Percentiles rank a stretch among this genome's conserved stretches.
Evolutionary conservation across 306 rosid species (phyloP).

Genomic region (Ormosia semicastrata): DNA sequence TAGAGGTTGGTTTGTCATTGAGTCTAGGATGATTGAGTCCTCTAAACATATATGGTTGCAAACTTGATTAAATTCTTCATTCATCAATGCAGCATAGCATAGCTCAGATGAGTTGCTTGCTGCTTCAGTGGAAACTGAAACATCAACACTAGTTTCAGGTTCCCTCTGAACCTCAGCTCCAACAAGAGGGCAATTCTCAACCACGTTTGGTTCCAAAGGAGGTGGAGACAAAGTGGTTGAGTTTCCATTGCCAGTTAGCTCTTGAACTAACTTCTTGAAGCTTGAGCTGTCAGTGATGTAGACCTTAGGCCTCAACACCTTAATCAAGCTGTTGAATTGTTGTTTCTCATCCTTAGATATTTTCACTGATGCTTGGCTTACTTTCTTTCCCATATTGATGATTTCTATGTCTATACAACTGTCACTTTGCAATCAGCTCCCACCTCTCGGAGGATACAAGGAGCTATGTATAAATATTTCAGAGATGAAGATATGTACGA

Average conservation of each 20-base stretch:
- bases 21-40: conserved; percentile 19
- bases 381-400: conserved; percentile 46
- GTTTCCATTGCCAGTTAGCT: conserved; percentile 46
- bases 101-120: conserved; percentile 29
- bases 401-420: conserved; percentile 41
- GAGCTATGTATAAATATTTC: conserved; percentile 39
- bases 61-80: conserved; percentile 37
- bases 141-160: not conserved
- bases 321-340: conserved; percentile 42
- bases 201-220: conserved; percentile 15
- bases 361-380: conserved; percentile 35
- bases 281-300: conserved; percentile 47
- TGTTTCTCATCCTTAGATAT: conserved; percentile 36
- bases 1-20: not conserved
- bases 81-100: conserved; percentile 18
- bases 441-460: conserved; percentile 51
- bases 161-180: not conserved
- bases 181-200: not conserved
- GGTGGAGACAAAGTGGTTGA: conserved; percentile 22
- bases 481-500: conserved; percentile 31
- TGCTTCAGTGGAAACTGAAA: conserved; percentile 17
- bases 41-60: conserved; percentile 33
- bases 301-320: conserved; percentile 45
- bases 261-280: conserved; percentile 54
- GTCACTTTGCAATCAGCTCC: conserved; percentile 55